Conservation (phyloP, 208 protist genomes). For the Crithidia bombi region DNA sequence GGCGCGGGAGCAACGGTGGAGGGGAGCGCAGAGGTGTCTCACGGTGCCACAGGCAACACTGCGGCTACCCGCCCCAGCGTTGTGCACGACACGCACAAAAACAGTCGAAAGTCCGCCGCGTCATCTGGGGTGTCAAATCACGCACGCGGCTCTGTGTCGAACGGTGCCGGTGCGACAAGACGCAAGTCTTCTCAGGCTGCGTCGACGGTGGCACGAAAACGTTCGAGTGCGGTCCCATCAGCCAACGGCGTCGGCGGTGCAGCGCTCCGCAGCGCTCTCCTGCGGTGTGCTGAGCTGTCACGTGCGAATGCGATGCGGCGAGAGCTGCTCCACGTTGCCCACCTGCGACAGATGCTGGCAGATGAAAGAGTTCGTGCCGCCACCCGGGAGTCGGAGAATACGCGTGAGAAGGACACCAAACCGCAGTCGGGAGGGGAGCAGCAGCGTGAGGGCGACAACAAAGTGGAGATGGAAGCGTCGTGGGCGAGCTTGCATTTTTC, state of each 20-base stretch:
- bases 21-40: too few species aligned
- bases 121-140: background rate
- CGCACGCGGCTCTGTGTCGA: background rate
- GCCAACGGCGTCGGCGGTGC: background rate
- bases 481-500: background rate
- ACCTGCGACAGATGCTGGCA: slow-evolving; percentile 37
- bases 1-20: background rate
- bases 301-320: slow-evolving; percentile 43
- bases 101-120: background rate
- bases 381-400: background rate
- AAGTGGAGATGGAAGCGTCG: background rate
- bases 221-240: background rate
- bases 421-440: background rate
- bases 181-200: background rate
- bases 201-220: background rate
- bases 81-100: background rate
- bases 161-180: background rate
- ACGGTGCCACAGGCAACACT: background rate
- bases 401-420: background rate
- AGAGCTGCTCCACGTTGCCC: slow-evolving; percentile 45
- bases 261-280: slow-evolving; percentile 18
- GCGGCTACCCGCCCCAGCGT: background rate
- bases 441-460: background rate
- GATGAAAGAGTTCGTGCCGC: slow-evolving; percentile 4
- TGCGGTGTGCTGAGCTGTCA: slow-evolving; percentile 45